A percentile compares a stretch with the other conserved stretches of the same genome.
Conservation (phyloP, 164 flowering plant genomes). For the Vitis rupestris region DNA sequence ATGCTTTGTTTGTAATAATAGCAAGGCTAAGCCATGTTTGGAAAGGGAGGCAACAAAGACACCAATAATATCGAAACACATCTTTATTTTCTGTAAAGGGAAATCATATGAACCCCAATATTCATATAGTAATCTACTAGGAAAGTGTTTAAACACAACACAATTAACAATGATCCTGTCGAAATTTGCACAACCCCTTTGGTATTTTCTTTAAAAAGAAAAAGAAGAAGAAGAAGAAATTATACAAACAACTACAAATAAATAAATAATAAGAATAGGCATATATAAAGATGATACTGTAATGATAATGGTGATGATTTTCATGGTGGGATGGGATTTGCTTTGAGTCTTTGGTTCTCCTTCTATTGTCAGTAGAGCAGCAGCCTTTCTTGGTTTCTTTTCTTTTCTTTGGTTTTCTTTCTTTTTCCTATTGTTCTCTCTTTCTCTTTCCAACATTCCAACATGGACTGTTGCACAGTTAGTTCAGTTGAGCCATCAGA, state of each 20-base stretch:
- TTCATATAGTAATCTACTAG: neutral
- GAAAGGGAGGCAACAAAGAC: slow-evolving; percentile 2
- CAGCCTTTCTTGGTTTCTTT: slow-evolving; percentile 41
- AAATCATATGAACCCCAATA: slow-evolving; percentile 1
- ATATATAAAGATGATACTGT: slow-evolving; percentile 35
- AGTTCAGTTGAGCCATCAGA: slow-evolving; percentile 33
- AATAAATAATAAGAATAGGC: slow-evolving; percentile 24
- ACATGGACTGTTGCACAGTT: slow-evolving; percentile 42
- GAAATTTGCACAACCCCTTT: slow-evolving; percentile 36
- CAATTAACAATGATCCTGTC: slow-evolving; percentile 17
- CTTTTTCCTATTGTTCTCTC: slow-evolving; percentile 8
- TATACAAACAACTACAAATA: slow-evolving; percentile 25
- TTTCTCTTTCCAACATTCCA: slow-evolving; percentile 28
- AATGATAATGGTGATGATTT: slow-evolving; percentile 65
- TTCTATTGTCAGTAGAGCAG: slow-evolving; percentile 43
- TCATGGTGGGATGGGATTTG: slow-evolving; percentile 36
- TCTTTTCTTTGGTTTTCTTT: slow-evolving; percentile 11
- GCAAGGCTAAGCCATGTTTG: too few relatives aligned
- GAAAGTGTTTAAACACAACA: slow-evolving; percentile 13
- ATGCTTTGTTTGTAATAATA: too few relatives aligned
- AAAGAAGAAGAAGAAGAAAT: slow-evolving; percentile 21
- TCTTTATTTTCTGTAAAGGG: slow-evolving; percentile 9
- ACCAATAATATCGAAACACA: neutral
- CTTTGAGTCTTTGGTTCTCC: slow-evolving; percentile 42
- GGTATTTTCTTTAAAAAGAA: slow-evolving; percentile 17